Evolutionary conservation across 495 filamentous ascomycete genomes (phyloP).

Genomic region (Viridothelium virens): DNA sequence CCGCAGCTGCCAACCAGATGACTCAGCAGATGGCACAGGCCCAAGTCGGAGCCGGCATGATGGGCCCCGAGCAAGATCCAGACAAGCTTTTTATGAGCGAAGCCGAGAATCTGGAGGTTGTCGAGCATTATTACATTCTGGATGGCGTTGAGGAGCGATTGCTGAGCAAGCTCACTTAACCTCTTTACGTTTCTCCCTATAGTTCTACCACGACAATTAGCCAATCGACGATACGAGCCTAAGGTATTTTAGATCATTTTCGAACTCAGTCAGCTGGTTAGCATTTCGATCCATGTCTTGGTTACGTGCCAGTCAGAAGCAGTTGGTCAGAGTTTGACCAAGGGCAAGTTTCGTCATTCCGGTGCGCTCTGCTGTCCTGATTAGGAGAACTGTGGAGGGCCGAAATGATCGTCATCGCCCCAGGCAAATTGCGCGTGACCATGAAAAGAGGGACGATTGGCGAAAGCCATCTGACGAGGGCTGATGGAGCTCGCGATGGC

Average conservation of each 20-base stretch:
- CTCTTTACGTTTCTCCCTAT: too few relatives aligned
- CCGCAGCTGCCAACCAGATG: constrained; percentile 83
- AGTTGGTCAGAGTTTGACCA: neutral
- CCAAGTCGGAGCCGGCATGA: constrained; percentile 61
- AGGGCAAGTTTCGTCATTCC: neutral
- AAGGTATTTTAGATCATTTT: neutral
- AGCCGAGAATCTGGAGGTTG: constrained; percentile 89
- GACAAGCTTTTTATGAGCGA: constrained; percentile 87
- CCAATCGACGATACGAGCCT: neutral
- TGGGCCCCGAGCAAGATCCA: constrained; percentile 89
- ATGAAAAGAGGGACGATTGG: neutral
- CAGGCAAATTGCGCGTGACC: neutral
- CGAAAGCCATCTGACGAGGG: neutral
- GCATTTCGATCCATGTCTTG: neutral
- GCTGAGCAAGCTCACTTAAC: constrained; percentile 36
- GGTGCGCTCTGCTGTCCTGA: neutral
- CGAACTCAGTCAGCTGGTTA: neutral
- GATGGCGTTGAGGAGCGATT: constrained; percentile 80
- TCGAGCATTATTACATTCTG: constrained; percentile 85
- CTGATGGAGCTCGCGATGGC: neutral
- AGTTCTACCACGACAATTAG: too few relatives aligned
- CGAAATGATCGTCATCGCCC: neutral
- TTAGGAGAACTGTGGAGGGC: neutral
- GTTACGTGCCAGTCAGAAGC: neutral
- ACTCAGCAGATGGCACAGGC: constrained; percentile 84